Percentiles rank a stretch among this genome's conserved stretches.
Conservation (phyloP, 768 basidiomycete species). For the Paxillus involutus region DNA sequence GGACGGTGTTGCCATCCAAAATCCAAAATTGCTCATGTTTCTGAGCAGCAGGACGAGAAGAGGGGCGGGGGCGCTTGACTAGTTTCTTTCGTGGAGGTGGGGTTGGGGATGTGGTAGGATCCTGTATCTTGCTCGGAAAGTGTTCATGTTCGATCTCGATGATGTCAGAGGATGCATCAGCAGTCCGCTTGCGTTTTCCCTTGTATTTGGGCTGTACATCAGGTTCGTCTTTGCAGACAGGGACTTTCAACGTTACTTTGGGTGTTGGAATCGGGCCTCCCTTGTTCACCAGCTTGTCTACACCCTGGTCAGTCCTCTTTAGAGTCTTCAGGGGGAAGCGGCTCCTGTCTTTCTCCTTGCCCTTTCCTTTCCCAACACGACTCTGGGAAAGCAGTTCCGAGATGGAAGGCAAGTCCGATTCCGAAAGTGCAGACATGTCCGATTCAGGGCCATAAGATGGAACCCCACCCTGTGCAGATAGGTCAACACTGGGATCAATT, state of each 20-base stretch:
- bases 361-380: no score
- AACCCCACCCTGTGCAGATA: no score
- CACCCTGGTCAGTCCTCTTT: no score
- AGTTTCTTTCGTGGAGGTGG: neutral
- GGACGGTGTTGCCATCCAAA: constrained; percentile 34
- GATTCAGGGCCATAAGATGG: no score
- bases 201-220: neutral
- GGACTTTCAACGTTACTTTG: neutral
- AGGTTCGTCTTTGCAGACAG: neutral
- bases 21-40: constrained; percentile 31
- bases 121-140: neutral
- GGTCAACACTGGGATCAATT: no score
- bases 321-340: no score
- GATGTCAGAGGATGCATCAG: neutral
- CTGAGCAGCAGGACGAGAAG: neutral
- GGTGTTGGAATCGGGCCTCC: neutral
- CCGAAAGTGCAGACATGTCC: no score
- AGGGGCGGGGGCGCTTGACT: neutral
- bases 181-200: neutral
- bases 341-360: no score
- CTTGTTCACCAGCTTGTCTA: no score
- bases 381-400: no score
- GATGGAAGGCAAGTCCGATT: no score
- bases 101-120: neutral
- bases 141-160: neutral